Percentiles rank a stretch among this genome's conserved stretches.
Evolutionary conservation across 257 asterid genomes (phyloP).

Genomic region (Eustoma russellianum): DNA sequence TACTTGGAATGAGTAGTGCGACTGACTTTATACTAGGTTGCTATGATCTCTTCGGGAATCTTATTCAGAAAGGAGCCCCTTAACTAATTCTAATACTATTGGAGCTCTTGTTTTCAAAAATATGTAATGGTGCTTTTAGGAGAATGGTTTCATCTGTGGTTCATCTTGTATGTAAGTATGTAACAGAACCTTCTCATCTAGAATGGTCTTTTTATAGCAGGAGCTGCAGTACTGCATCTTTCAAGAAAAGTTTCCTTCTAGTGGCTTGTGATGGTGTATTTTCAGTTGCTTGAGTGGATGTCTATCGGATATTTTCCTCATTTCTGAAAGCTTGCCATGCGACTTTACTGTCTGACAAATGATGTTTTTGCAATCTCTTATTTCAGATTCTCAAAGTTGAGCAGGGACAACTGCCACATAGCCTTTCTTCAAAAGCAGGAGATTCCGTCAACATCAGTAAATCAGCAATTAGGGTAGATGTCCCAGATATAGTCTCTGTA

Average conservation of each 20-base stretch:
- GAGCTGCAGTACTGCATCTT: not conserved
- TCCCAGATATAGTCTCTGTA: slow-evolving; percentile 63
- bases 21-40: not conserved
- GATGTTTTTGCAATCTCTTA: not conserved
- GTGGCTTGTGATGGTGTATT: too few species aligned
- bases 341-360: too few species aligned
- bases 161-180: too few species aligned
- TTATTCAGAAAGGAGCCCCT: not conserved
- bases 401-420: slow-evolving; percentile 38
- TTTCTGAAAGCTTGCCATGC: too few species aligned
- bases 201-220: not conserved
- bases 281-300: too few species aligned
- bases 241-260: too few species aligned
- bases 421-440: slow-evolving; percentile 54
- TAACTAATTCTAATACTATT: too few species aligned
- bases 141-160: too few species aligned
- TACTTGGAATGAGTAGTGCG: not conserved
- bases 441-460: slow-evolving; percentile 30
- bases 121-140: too few species aligned
- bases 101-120: too few species aligned
- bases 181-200: not conserved
- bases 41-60: slow-evolving; percentile 1
- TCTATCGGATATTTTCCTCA: too few species aligned
- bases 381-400: slow-evolving; percentile 51
- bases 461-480: slow-evolving; percentile 50